Base-by-base conservation (phyloP, 768 basidiomycete genomes). In the Trametopsis cervina region DNA sequence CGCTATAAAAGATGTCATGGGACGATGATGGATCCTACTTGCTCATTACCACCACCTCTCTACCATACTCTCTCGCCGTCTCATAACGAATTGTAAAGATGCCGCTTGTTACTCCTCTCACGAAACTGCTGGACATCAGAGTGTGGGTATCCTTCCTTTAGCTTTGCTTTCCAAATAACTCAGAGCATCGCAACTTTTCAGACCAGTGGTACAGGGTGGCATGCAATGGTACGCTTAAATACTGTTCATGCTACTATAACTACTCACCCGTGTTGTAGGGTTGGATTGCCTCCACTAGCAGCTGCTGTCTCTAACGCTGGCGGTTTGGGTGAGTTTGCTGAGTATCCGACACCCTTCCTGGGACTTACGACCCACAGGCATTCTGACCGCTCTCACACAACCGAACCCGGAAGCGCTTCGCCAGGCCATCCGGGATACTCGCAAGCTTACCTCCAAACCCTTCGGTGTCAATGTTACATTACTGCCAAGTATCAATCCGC, bases 381-480 rank as follows among this genome's bases (percentile, higher is more conserved):
- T 95, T 44, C 66, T 95, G 44, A 94, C 91, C 2, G 92, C 90
- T 1, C 73, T 96, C 21, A 90, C 92, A 4, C 89, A 95, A 60
- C 90, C 92, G 1, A 78, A 67, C 24, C 92, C 94, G 0, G 87
- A 85, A 0, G 86, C 87, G 2, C 75, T 95, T 35, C 80, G 90
- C 20, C 58, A 67, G 12, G 90, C 87, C 18, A 94, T 97, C 55
- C 75, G 77, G 20, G 83, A 94, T 62, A 90, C 89, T 4, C 72
- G 76, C 37, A 73, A 70, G 40, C 65, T 83, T 21, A 89, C 87
- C 0, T 70, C 70, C 40, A 85, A 86, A 60, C 83, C 81, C 3
- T 89, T 95, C 61, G 89, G 87, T 12, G 87, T 90, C 43, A 90
- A 92, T 59, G 77, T 91, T 54, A 92, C 89, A 0, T 65, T 93